A percentile compares a stretch with the other conserved stretches of the same genome.
Evolutionary conservation across 2,329 filamentous ascomycete species (phyloP).

Genomic region (Saccharata proteae): DNA sequence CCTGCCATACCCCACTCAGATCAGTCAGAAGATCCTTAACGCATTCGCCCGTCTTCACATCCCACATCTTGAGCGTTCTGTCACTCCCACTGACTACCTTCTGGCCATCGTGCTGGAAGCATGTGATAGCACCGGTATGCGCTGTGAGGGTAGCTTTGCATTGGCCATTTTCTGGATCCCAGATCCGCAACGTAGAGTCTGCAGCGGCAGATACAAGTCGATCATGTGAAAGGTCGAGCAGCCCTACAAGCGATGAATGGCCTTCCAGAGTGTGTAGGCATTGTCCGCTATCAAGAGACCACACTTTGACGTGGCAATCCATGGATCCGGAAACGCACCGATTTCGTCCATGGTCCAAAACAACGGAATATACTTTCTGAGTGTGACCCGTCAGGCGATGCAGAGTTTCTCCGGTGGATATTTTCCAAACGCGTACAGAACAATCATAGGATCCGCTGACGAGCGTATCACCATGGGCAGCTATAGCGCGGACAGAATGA

Average conservation of each 20-base stretch:
- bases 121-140: conserved; percentile 94
- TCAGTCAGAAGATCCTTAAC: conserved; percentile 87
- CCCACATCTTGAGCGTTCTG: conserved; percentile 97
- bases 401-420: conserved; percentile 81
- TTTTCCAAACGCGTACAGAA: conserved; percentile 85
- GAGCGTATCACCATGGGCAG: conserved; percentile 87
- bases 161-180: conserved; percentile 86
- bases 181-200: conserved; percentile 88
- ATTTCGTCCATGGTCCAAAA: conserved; percentile 81
- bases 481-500: conserved; percentile 92
- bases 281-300: conserved; percentile 78
- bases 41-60: conserved; percentile 82
- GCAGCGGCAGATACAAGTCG: conserved; percentile 89
- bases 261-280: conserved; percentile 86
- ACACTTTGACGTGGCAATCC: conserved; percentile 96
- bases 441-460: conserved; percentile 96
- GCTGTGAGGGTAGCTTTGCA: conserved; percentile 85
- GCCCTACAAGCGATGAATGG: conserved; percentile 80
- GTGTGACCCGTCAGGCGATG: conserved; percentile 77
- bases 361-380: conserved; percentile 94
- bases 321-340: conserved; percentile 96
- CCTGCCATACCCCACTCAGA: conserved; percentile 95
- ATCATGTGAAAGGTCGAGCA: conserved; percentile 80
- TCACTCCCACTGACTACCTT: conserved; percentile 97
- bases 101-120: conserved; percentile 92